These are phyloP conservation scores for Keithomyces neogunnii DNA, from an alignment of 2,329 filamentous ascomycete species.

Conservation along the genomic window DNA sequence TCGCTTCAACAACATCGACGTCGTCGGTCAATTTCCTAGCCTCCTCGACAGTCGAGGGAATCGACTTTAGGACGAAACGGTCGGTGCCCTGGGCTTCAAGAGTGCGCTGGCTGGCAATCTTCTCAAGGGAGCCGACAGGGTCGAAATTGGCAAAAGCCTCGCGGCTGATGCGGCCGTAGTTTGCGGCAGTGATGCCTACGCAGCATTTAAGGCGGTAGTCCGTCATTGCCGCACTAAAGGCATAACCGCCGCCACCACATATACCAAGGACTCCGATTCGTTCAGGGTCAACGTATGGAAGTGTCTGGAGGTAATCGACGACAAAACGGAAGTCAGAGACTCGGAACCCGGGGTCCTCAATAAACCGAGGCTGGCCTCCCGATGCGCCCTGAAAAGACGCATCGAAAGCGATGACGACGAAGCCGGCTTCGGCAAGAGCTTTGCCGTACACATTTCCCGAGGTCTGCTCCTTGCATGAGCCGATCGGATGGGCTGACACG, in stretches of 20 bases:
- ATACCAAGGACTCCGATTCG: slow-evolving; percentile 19
- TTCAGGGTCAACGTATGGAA: slow-evolving; percentile 18
- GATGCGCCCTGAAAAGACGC: slow-evolving; percentile 28
- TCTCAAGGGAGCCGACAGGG: slow-evolving; percentile 2
- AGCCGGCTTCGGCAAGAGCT: slow-evolving; percentile 21
- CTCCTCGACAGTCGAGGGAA: slow-evolving; percentile 3
- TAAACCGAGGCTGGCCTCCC: slow-evolving; percentile 23
- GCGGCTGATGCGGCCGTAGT: background rate
- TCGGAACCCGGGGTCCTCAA: slow-evolving; percentile 29
- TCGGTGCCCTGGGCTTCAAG: slow-evolving; percentile 2
- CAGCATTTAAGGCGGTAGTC: slow-evolving; percentile 26
- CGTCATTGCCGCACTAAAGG: slow-evolving; percentile 22
- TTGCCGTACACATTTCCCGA: slow-evolving; percentile 21
- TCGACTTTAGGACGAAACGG: background rate
- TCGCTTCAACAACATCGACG: slow-evolving; percentile 2
- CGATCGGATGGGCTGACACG: background rate
- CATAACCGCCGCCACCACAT: slow-evolving; percentile 25
- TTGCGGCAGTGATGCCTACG: background rate
- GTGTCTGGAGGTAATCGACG: slow-evolving; percentile 23
- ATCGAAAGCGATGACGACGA: slow-evolving; percentile 26
- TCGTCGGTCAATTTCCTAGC: background rate
- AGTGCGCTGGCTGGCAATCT: slow-evolving; percentile 5
- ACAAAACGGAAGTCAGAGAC: slow-evolving; percentile 26
- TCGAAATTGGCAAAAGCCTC: background rate
- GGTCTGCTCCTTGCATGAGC: slow-evolving; percentile 27